Base-by-base conservation (phyloP, 163 green algal genomes). In the Smithsoniella earleae region DNA sequence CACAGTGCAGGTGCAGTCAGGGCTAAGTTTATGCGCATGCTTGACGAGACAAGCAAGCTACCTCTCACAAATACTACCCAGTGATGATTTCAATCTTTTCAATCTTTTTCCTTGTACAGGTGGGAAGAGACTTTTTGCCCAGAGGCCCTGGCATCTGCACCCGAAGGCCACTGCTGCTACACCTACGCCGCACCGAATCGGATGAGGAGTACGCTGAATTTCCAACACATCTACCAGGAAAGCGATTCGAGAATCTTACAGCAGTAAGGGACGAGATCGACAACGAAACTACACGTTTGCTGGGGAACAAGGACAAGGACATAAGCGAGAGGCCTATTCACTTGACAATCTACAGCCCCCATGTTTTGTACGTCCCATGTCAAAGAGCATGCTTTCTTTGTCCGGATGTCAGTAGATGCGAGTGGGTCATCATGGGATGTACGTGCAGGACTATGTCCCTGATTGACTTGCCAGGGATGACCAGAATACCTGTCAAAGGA, bases 381-480 rank as follows among this genome's bases (percentile, higher is more conserved):
- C n/a, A n/a, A n/a, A n/a, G n/a, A n/a, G n/a, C n/a, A n/a, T n/a
- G n/a, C n/a, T n/a, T n/a, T n/a, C n/a, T n/a, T n/a, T n/a, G n/a
- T n/a, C n/a, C n/a, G n/a, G n/a, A n/a, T n/a, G n/a, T n/a, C n/a
- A n/a, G n/a, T n/a, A n/a, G n/a, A n/a, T n/a, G n/a, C n/a, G n/a
- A n/a, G n/a, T n/a, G n/a, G 40, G 40, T 49, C 40, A 49, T 49
- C 40, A n/a, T n/a, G n/a, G n/a, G n/a, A n/a, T n/a, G n/a, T n/a
- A n/a, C n/a, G 2, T 66, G 38, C 81, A 92, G 86, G 46, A 96
- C 90, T 18, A 96, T 99, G 89, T 98, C 94, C 2, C 82, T 99
- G 44, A 92, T 99, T 43, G 94, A 99, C 82, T 83, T 99, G 58
- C 94, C 94, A 2, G 94, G 94, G 65, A 90, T 99, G 49, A 94